Conservation (phyloP, 805 yeast species). For the Myxozyma geophila region DNA sequence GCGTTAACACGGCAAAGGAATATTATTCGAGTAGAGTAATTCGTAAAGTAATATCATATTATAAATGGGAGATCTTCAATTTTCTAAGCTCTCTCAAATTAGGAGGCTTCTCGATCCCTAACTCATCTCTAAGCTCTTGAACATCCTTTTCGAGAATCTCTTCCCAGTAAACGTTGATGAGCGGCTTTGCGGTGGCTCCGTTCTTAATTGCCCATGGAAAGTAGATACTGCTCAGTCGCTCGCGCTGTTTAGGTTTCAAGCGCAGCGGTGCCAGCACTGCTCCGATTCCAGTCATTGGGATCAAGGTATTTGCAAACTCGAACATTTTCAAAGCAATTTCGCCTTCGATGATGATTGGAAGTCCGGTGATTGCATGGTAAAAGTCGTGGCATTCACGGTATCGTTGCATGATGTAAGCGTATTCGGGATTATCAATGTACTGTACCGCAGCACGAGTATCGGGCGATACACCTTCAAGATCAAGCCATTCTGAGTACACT, state of each 20-base stretch:
- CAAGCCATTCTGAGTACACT: constrained; percentile 80
- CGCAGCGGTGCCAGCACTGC: constrained; percentile 87
- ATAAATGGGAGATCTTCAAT: constrained; percentile 25
- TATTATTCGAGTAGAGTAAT: not conserved
- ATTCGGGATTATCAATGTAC: constrained; percentile 85
- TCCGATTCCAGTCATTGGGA: constrained; percentile 95
- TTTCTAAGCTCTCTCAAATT: constrained; percentile 68
- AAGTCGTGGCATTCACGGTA: constrained; percentile 97
- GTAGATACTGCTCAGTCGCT: constrained; percentile 67
- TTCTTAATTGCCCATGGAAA: constrained; percentile 85
- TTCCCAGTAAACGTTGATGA: constrained; percentile 94
- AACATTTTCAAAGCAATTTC: constrained; percentile 83
- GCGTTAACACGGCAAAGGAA: too few relatives aligned
- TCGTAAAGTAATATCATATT: not conserved
- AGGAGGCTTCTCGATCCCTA: constrained; percentile 78
- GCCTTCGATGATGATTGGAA: constrained; percentile 94
- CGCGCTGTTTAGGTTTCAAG: constrained; percentile 64
- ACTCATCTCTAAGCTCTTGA: constrained; percentile 67
- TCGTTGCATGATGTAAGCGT: constrained; percentile 90
- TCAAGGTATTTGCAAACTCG: constrained; percentile 88
- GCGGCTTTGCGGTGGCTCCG: constrained; percentile 72
- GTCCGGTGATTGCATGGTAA: constrained; percentile 87
- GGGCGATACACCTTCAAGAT: constrained; percentile 86
- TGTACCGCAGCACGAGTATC: constrained; percentile 90
- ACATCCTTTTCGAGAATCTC: constrained; percentile 72